Conservation (phyloP, 2,329 filamentous ascomycete genomes). For the Calonectria pauciramosa region DNA sequence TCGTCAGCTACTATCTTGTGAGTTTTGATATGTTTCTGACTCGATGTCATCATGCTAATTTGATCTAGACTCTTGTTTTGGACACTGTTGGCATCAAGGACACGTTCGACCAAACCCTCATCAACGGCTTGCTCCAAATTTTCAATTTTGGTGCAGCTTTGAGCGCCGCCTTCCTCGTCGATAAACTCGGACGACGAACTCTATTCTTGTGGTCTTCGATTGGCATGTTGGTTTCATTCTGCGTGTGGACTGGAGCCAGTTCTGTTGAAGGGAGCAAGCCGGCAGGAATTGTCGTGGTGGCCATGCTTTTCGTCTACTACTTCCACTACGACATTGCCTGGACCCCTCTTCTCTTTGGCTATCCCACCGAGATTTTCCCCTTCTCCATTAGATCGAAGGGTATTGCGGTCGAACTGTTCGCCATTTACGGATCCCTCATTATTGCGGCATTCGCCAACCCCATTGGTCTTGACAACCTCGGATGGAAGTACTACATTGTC, state of each 20-base stretch:
- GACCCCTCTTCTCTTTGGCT: conserved; percentile 61
- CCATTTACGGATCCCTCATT: conserved; percentile 51
- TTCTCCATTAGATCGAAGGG: conserved; percentile 55
- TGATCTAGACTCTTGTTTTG: conserved; percentile 50
- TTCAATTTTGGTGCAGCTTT: conserved; percentile 56
- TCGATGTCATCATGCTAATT: conserved; percentile 21
- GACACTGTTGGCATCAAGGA: conserved; percentile 55
- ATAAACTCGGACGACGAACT: conserved; percentile 57
- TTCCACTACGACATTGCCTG: conserved; percentile 62
- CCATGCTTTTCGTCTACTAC: conserved; percentile 62
- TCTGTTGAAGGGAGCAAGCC: conserved; percentile 48
- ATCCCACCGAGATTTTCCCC: conserved; percentile 56
- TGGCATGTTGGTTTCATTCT: conserved; percentile 54
- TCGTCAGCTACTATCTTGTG: not conserved
- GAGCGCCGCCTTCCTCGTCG: conserved; percentile 54
- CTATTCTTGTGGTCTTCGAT: conserved; percentile 54
- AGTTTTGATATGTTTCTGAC: not conserved
- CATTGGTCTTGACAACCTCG: conserved; percentile 48
- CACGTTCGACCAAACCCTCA: conserved; percentile 54
- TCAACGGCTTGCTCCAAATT: conserved; percentile 57
- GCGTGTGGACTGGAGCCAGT: conserved; percentile 54
- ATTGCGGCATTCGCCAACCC: conserved; percentile 54
- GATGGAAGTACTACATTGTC: conserved; percentile 58
- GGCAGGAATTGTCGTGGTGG: conserved; percentile 61
- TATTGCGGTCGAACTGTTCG: conserved; percentile 60